phyloP scores from a whole-genome alignment of 306 rosid genomes.

The Begonia loranthoides region DNA sequence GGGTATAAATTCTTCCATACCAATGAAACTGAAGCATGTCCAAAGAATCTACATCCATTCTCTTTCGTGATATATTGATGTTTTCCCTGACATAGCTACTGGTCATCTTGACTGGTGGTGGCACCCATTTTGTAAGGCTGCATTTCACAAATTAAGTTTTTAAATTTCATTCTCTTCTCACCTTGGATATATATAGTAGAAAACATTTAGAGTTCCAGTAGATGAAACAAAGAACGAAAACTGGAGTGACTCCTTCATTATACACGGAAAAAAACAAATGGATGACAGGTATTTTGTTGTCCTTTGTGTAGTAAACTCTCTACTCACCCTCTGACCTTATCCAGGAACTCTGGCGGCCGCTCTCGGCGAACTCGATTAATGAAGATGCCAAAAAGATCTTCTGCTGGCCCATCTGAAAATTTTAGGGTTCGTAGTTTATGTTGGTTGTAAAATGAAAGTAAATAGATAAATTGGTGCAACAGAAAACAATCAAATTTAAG shows the following conservation, averaged over 20 bases:
- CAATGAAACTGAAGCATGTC: slow-evolving; percentile 99
- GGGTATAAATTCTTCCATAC: slow-evolving; percentile 17
- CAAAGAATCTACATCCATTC: slow-evolving; percentile 88
- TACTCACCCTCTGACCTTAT: slow-evolving; percentile 81
- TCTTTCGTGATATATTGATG: slow-evolving; percentile 70
- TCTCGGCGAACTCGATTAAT: slow-evolving; percentile 83
- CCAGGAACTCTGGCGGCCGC: slow-evolving; percentile 74
- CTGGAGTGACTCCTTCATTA: background rate
- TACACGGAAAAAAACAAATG: slow-evolving; percentile 1
- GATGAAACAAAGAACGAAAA: too few species aligned
- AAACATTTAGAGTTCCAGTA: too few species aligned
- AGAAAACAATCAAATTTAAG: too few species aligned
- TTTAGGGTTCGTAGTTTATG: background rate
- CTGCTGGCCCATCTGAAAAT: slow-evolving; percentile 87
- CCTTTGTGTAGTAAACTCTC: background rate
- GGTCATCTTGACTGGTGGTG: slow-evolving; percentile 95
- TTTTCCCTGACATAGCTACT: slow-evolving; percentile 72
- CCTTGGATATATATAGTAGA: too few species aligned
- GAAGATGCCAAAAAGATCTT: slow-evolving; percentile 82
- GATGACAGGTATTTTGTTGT: background rate
- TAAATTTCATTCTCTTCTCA: too few species aligned
- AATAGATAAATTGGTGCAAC: background rate
- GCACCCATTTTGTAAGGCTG: slow-evolving; percentile 99
- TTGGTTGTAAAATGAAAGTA: background rate
- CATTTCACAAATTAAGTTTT: slow-evolving; percentile 9